Base-by-base conservation (phyloP, 2,329 filamentous ascomycete genomes). In the Fusarium chaquense region DNA sequence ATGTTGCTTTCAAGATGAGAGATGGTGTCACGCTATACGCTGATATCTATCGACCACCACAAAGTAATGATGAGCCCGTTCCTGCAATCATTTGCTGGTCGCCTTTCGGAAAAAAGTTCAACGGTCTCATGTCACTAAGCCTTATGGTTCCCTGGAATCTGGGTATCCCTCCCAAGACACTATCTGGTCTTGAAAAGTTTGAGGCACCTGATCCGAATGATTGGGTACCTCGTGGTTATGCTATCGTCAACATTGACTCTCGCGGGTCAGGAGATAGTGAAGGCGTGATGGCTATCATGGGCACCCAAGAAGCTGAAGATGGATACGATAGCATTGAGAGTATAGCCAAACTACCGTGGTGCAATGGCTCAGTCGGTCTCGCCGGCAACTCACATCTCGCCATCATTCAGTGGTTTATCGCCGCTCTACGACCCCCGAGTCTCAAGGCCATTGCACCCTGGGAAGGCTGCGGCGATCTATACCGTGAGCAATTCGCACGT, bases 341-440 rank as follows among this genome's bases (percentile, higher is more conserved):
- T 2, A 64, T 57, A 4, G 59, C 61, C 0, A 58, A 50, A 8
- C 32, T 64, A 0, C 32, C 59, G 0, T 64, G 61, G 61, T 64
- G 61, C 0, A 64, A 49, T 1, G 59, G 59, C 0, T 44, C 61
- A 0, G 44, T 64, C 1, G 61, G 61, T 0, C 18, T 64, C 3
- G 61, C 61, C 0, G 61, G 61, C 2, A 64, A 64, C 2, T 64
- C 61, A 3, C 61, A 64, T 22, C 61, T 64, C 0, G 61, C 61
- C 18, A 64, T 64, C 1, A 22, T 64, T 0, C 61, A 64, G 16
- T 64, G 61, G 61, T 64, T 64, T 6, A 64, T 64, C 26, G 61
- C 61, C 4, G 61, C 51, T 1, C 2, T 64, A 0, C 35, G 33
- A 2, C 59, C 61, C 0, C 59, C 61, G 0, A 64, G 61, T 40